Conservation (phyloP, 305 asterid genomes). For the Rubia tinctorum region DNA sequence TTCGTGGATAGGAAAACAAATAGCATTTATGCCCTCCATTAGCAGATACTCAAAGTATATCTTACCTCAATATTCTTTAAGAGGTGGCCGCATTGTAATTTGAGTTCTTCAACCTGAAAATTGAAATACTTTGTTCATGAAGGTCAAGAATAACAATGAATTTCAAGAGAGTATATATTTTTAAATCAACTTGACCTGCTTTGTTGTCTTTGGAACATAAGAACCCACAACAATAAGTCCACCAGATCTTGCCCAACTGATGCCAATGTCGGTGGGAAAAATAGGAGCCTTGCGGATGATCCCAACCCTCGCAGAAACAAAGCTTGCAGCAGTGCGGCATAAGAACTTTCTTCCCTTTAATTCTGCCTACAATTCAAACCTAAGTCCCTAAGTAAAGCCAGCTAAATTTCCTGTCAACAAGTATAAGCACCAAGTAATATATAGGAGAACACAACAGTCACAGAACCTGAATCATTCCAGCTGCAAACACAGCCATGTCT, state of each 20-base stretch:
- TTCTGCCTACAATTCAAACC: constrained; percentile 69
- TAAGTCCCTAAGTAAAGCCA: constrained; percentile 17
- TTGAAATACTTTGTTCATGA: constrained; percentile 6
- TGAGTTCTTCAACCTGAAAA: constrained; percentile 81
- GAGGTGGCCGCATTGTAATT: constrained; percentile 59
- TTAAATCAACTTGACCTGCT: constrained; percentile 51
- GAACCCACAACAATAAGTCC: constrained; percentile 97
- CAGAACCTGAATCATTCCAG: constrained; percentile 93
- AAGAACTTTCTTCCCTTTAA: constrained; percentile 80
- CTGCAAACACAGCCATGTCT: constrained; percentile 92
- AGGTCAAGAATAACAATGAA: not conserved
- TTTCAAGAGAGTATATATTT: constrained; percentile 8
- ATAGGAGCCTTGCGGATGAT: constrained; percentile 77
- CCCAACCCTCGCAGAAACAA: constrained; percentile 93
- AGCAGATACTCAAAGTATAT: not conserved
- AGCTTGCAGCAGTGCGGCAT: constrained; percentile 99
- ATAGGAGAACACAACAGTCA: constrained; percentile 1
- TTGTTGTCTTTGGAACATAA: constrained; percentile 95
- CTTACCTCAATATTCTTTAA: constrained; percentile 79
- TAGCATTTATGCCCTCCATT: not conserved
- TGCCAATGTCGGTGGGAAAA: constrained; percentile 60
- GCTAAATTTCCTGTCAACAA: constrained; percentile 12
- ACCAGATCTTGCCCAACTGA: constrained; percentile 51
- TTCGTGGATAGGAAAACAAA: not conserved
- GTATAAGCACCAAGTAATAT: not conserved